A percentile compares a stretch with the other conserved stretches of the same genome.
phyloP scores from a whole-genome alignment of 1,284 basidiomycete species.

The Melanopsichium pennsylvanicum region DNA sequence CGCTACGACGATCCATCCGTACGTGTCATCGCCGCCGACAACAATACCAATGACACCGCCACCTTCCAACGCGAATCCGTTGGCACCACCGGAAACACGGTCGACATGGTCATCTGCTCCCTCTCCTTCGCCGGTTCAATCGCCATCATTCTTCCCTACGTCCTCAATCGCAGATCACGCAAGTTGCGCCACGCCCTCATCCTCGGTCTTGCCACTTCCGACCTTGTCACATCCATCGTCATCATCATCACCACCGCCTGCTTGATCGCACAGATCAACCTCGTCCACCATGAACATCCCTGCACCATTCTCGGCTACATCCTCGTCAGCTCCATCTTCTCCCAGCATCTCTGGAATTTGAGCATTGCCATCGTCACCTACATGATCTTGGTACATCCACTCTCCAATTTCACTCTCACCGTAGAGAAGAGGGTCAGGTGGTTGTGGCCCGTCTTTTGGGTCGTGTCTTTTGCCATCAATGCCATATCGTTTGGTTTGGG shows the following conservation, averaged over 20 bases:
- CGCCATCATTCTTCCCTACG: constrained; percentile 57
- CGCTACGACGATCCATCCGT: constrained; percentile 28
- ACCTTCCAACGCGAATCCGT: constrained; percentile 41
- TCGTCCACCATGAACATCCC: constrained; percentile 14
- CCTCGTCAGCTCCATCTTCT: constrained; percentile 49
- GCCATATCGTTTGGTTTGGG: constrained; percentile 43
- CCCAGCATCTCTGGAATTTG: constrained; percentile 60
- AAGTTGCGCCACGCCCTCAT: constrained; percentile 59
- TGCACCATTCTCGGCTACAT: constrained; percentile 54
- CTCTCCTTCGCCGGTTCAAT: constrained; percentile 47
- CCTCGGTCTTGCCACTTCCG: constrained; percentile 56
- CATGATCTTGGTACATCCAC: constrained; percentile 59
- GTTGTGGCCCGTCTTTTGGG: constrained; percentile 59
- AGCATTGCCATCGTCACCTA: constrained; percentile 57
- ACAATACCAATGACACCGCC: constrained; percentile 21
- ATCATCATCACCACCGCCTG: constrained; percentile 49
- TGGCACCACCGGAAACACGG: constrained; percentile 44
- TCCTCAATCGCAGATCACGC: constrained; percentile 36
- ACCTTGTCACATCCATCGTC: constrained; percentile 47
- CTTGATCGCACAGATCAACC: constrained; percentile 42
- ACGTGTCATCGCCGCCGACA: constrained; percentile 7
- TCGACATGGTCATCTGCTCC: constrained; percentile 56
- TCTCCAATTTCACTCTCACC: constrained; percentile 45
- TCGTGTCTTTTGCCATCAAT: constrained; percentile 41
- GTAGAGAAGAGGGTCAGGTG: constrained; percentile 50